Evolutionary conservation across 257 asterid genomes (phyloP), one percentile per base, ranked within the genome.

Genomic region (Craterostigma plantagineum): DNA sequence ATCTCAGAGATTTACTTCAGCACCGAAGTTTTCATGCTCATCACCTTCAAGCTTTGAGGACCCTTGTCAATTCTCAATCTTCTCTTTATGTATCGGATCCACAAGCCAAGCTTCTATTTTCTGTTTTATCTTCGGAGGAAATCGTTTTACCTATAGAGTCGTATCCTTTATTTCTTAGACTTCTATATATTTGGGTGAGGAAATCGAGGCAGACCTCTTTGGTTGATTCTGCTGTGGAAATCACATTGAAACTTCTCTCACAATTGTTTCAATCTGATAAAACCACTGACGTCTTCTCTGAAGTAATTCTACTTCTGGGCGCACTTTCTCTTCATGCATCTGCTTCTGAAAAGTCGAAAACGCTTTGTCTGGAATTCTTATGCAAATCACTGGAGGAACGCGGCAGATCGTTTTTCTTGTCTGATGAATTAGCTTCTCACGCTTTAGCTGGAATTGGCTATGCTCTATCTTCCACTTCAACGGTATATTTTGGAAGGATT

Each of bases 51-150:
- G 76, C 86, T 48, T 57, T 90, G 15, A 60, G 59, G 55, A 50
- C 43, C 18, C 98, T 90, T 46, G 53, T 70, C 38, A 57, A 51
- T 54, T 67, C 83, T 49, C 92, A 76, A 57, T 43, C 51, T 38
- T 64, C 86, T 14, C 83, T 82, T 41, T 66, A 79, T 37, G 80
- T 82, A 58, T 83, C 98, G 33, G 95, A 90, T 46, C 93, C 98
- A 48, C 98, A 90, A 63, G 93, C 95, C 46, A 79, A 72, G 66
- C 71, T 90, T 61, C 46, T 90, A 33, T 42, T 83, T 33, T 68
- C 92, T 13, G 60, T 90, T 50, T 57, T 90, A 45, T 76, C 95
- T 46, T 77, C 58, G 3, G 78, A 60, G 15, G 55, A 53, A 13
- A 48, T 66, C 23, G 63, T 65, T 48, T 68, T 75, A 43, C 83